These are phyloP conservation scores for Nepenthes gracilis DNA, from an alignment of 148 eudicot species.

Conservation along the genomic window DNA sequence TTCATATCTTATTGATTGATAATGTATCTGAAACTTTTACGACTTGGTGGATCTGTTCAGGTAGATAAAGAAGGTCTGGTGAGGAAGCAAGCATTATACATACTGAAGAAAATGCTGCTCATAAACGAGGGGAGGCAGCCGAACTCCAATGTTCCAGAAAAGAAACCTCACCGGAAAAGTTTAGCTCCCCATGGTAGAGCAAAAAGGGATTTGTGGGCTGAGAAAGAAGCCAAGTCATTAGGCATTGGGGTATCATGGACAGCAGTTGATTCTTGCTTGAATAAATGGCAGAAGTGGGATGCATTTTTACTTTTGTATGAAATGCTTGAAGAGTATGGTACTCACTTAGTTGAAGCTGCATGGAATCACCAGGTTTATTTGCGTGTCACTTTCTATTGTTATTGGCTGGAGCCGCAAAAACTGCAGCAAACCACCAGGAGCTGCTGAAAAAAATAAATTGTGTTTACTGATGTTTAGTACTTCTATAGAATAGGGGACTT, in stretches of 20 bases:
- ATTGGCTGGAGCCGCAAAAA: not conserved
- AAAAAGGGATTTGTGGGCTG: conserved; percentile 81
- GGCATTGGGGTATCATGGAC: conserved; percentile 53
- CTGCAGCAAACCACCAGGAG: not conserved
- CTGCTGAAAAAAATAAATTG: not conserved
- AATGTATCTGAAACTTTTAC: not conserved
- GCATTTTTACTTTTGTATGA: conserved; percentile 89
- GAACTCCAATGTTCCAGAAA: conserved; percentile 30
- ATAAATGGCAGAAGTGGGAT: conserved; percentile 58
- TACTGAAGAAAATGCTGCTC: conserved; percentile 44
- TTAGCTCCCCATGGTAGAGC: conserved; percentile 35
- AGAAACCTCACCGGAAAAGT: conserved; percentile 22
- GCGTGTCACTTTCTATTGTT: conserved; percentile 1
- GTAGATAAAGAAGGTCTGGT: conserved; percentile 68
- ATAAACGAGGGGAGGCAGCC: conserved; percentile 28
- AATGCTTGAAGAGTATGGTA: conserved; percentile 99
- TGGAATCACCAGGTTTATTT: conserved; percentile 88
- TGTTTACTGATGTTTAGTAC: not conserved
- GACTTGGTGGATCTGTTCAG: conserved; percentile 20
- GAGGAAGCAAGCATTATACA: conserved; percentile 82
- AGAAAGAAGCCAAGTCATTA: conserved; percentile 78
- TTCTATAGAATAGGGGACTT: not conserved
- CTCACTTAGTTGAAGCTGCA: conserved; percentile 99
- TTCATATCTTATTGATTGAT: not conserved
- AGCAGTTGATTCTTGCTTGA: conserved; percentile 24